Percentiles rank a stretch among this genome's conserved stretches.
Evolutionary conservation across 495 filamentous ascomycete species (phyloP).

Genomic region (Bathelium albidoporum): DNA sequence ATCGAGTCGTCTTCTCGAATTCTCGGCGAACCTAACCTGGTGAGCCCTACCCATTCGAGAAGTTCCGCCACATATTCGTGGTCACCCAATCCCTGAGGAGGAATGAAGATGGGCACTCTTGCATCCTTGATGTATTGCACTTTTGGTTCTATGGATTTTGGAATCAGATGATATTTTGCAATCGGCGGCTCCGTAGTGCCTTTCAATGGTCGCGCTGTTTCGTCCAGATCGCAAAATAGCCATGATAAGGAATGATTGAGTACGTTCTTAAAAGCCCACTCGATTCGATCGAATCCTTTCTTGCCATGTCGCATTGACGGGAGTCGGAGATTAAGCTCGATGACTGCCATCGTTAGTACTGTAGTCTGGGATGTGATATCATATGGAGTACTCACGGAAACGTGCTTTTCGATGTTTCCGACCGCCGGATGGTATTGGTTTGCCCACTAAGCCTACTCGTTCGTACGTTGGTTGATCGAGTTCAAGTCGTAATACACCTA

Average conservation of each 20-base stretch:
- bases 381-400: conserved; percentile 39
- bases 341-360: conserved; percentile 32
- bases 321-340: conserved; percentile 69
- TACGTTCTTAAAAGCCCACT: conserved; percentile 77
- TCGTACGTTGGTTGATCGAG: conserved; percentile 81
- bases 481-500: conserved; percentile 64
- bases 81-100: not conserved
- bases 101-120: conserved; percentile 8
- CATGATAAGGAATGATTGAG: conserved; percentile 62
- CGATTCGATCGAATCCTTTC: conserved; percentile 76
- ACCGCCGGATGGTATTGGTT: conserved; percentile 49
- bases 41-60: conserved; percentile 78
- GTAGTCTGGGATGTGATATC: not conserved
- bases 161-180: conserved; percentile 13
- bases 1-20: conserved; percentile 55
- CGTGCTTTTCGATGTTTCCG: conserved; percentile 51
- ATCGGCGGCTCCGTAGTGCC: conserved; percentile 17
- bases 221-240: conserved; percentile 61
- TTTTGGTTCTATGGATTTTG: conserved; percentile 3
- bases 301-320: conserved; percentile 84
- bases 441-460: conserved; percentile 69
- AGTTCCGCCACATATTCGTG: conserved; percentile 43
- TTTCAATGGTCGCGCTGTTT: conserved; percentile 4
- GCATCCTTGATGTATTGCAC: conserved; percentile 2
- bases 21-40: conserved; percentile 62